A percentile compares a stretch with the other conserved stretches of the same genome.
Evolutionary conservation across 2,329 filamentous ascomycete species (phyloP).

Genomic region (Penicillium fuscoglaucum): DNA sequence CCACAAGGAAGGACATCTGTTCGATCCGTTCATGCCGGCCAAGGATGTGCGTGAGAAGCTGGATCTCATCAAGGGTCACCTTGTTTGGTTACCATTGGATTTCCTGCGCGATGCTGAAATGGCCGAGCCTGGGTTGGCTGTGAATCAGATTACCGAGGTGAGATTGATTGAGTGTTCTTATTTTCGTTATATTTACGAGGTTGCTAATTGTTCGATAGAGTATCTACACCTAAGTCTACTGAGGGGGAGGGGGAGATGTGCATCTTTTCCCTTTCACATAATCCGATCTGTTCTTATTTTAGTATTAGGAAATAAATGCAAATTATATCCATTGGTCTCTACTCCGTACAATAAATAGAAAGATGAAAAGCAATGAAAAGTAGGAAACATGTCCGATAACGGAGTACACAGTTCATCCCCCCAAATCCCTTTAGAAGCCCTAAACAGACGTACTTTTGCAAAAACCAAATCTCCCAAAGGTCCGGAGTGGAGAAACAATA

Average conservation of each 20-base stretch:
- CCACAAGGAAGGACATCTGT: conserved; percentile 81
- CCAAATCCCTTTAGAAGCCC: not conserved
- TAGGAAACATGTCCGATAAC: not conserved
- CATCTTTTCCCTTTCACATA: not conserved
- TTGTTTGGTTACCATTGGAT: conserved; percentile 93
- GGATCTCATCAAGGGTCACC: conserved; percentile 77
- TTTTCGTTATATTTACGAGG: not conserved
- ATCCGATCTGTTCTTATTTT: not conserved
- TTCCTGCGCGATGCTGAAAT: conserved; percentile 83
- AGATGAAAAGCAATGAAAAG: not conserved
- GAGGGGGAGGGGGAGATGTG: not conserved
- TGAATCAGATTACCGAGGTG: conserved; percentile 84
- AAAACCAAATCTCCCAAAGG: not conserved
- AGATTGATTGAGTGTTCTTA: conserved; percentile 47
- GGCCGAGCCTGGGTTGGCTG: conserved; percentile 83
- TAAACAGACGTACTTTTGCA: not conserved
- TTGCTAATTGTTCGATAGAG: conserved; percentile 28
- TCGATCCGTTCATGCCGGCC: conserved; percentile 72
- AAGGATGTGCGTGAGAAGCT: conserved; percentile 73
- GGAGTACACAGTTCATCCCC: not conserved
- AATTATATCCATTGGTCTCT: not conserved
- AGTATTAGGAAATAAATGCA: not conserved
- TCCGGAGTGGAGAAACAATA: not conserved
- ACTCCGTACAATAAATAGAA: not conserved
- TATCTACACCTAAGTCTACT: conserved; percentile 34